Evolutionary conservation across 2,329 filamentous ascomycete species (phyloP), one percentile per base, ranked within the genome.

Genomic region (Zarea fungicola): DNA sequence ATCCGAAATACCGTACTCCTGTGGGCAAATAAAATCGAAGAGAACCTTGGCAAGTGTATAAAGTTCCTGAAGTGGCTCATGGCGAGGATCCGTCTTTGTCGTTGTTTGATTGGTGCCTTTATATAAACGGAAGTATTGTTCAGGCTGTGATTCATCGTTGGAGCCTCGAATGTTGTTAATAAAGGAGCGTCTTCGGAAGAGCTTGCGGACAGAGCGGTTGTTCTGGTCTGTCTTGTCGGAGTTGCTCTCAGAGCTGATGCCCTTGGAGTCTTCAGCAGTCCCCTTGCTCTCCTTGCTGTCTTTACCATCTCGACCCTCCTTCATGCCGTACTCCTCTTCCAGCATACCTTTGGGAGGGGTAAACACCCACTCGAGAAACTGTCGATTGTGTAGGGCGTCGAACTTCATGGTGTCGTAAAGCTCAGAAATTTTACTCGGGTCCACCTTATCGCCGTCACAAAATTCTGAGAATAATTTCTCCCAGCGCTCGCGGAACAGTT

Each of bases 391-490:
- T 13, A 99, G 76, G 1, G 93, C 93, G 65, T 99, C 93, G 56
- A 97, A 99, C 67, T 99, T 99, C 93, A 99, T 97, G 18, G 92
- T 97, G 66, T 99, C 93, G 65, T 99, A 99, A 3, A 99, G 78
- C 70, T 99, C 93, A 5, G 90, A 96, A 54, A 99, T 92, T 72
- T 99, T 99, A 75, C 91, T 96, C 16, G 95, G 95, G 66, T 99
- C 93, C 16, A 97, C 90, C 72, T 99, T 99, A 61, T 99, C 93
- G 1, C 88, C 86, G 65, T 99, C 95, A 56, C 87, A 93, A 61
- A 99, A 99, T 63, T 99, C 93, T 41, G 85, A 82, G 68, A 99
- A 99, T 2, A 99, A 78, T 71, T 99, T 99, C 70, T 97, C 93
- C 93, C 93, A 99, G 25, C 93, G 82, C 66, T 99, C 93, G 57